Evolutionary conservation across 2,329 filamentous ascomycete genomes (phyloP), one percentile per base, ranked within the genome.

Genomic region (Trichothecium sympodiale): DNA sequence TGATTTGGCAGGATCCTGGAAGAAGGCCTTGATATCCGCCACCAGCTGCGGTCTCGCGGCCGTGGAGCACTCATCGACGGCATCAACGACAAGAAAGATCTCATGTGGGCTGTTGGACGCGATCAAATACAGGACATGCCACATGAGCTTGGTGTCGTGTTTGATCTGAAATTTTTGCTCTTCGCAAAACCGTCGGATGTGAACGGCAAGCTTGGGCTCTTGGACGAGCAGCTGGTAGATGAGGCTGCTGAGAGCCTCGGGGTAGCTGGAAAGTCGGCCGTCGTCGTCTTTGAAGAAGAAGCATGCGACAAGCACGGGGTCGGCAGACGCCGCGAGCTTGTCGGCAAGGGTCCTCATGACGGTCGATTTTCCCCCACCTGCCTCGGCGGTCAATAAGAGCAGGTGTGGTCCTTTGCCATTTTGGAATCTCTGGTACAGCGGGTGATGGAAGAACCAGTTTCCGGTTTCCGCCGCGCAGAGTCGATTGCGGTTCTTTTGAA

Each of bases 281-380:
- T 13, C 31, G 4, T 33, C 31, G 14, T 33, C 31, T 17, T 33
- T 33, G 31, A 33, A 33, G 31, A 33, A 33, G 17, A 33, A 33
- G 20, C 20, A 33, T 8, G 31, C 17, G 5, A 23, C 17, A 9
- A 33, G 15, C 14, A 20, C 15, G 20, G 31, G 17, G 16, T 33
- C 31, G 14, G 16, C 20, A 15, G 3, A 23, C 10, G 17, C 31
- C 3, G 20, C 16, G 5, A 33, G 14, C n/a, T 23, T 16, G 31
- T 25, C 31, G 17, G 20, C 31, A 20, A 33, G 31, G 12, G 31
- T 20, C 20, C 18, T 33, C 31, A 33, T 33, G 9, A 33, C 31
- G 14, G 31, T 33, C 15, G 31, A 33, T 18, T 33, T 33, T 4
- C 31, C 31, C 6, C 31, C 31, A 1, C 31, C 31, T 5, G 31